A percentile compares a stretch with the other conserved stretches of the same genome.
These are phyloP conservation scores for Tetraselmis striata DNA, from an alignment of 139 green algal species.

Conservation along the genomic window DNA sequence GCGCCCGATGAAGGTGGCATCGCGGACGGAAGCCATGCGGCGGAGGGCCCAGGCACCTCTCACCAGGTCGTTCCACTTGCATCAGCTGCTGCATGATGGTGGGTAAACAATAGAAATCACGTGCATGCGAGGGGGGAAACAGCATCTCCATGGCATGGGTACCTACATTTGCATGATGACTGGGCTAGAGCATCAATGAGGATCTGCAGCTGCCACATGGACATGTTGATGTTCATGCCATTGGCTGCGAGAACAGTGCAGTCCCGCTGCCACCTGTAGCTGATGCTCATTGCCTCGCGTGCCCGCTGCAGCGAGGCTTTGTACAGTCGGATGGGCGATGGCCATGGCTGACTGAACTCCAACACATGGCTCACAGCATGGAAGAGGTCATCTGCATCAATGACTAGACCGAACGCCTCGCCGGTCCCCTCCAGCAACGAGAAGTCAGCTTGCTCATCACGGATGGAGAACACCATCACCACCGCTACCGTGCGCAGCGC, in stretches of 20 bases:
- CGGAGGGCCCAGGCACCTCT: too few relatives aligned
- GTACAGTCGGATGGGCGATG: not conserved
- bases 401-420: not conserved
- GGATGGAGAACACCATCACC: not conserved
- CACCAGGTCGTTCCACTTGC: too few relatives aligned
- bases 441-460: not conserved
- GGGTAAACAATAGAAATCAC: not conserved
- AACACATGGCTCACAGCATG: not conserved
- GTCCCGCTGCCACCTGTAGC: not conserved
- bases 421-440: not conserved
- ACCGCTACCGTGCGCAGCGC: not conserved
- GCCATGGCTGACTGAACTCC: not conserved
- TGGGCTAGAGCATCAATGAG: not conserved
- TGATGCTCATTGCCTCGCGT: not conserved
- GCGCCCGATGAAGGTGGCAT: too few relatives aligned
- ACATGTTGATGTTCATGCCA: not conserved
- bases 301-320: not conserved
- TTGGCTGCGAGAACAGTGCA: not conserved
- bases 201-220: not conserved
- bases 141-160: not conserved
- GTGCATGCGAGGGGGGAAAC: not conserved
- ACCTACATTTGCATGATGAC: not conserved
- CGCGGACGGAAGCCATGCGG: too few relatives aligned
- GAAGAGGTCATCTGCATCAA: not conserved
- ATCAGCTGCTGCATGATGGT: too few relatives aligned